Conservation (phyloP, 139 green algal species). For the Tetraselmis striata region DNA sequence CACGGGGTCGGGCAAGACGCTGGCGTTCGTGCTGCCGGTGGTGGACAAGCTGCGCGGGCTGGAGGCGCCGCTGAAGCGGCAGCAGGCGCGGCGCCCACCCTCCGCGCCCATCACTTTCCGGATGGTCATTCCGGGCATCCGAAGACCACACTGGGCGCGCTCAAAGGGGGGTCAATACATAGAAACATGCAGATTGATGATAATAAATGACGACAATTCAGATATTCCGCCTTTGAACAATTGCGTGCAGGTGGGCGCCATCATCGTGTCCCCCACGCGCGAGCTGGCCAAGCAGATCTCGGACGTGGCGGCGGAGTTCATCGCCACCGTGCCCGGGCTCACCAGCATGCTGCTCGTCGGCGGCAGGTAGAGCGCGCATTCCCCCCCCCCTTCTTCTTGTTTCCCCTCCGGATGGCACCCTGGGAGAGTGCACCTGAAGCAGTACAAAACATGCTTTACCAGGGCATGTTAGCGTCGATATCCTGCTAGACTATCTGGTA, state of each 20-base stretch:
- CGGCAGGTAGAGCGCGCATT: slow-evolving; percentile 57
- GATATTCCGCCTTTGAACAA: too few relatives aligned
- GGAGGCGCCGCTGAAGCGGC: slow-evolving; percentile 49
- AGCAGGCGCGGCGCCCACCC: slow-evolving; percentile 62
- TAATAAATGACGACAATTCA: too few relatives aligned
- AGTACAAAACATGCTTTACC: too few relatives aligned
- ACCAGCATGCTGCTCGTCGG: slow-evolving; percentile 62
- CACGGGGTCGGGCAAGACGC: slow-evolving; percentile 95
- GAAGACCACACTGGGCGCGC: neutral
- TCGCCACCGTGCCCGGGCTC: slow-evolving; percentile 47
- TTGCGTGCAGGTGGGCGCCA: slow-evolving; percentile 70
- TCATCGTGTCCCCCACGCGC: slow-evolving; percentile 88
- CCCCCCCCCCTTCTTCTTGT: neutral
- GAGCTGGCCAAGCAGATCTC: slow-evolving; percentile 91
- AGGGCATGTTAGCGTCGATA: too few relatives aligned
- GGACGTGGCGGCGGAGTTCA: slow-evolving; percentile 71
- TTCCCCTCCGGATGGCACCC: too few relatives aligned
- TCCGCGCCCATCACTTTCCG: neutral
- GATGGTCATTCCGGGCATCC: neutral
- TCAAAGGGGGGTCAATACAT: too few relatives aligned
- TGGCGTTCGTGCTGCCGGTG: slow-evolving; percentile 92
- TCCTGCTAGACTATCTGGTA: too few relatives aligned
- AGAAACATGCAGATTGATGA: too few relatives aligned
- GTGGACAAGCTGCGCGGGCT: slow-evolving; percentile 75
- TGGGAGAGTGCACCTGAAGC: too few relatives aligned